A percentile compares a stretch with the other conserved stretches of the same genome.
Evolutionary conservation across 306 rosid species (phyloP).

Genomic region (Castanopsis chinensis): DNA sequence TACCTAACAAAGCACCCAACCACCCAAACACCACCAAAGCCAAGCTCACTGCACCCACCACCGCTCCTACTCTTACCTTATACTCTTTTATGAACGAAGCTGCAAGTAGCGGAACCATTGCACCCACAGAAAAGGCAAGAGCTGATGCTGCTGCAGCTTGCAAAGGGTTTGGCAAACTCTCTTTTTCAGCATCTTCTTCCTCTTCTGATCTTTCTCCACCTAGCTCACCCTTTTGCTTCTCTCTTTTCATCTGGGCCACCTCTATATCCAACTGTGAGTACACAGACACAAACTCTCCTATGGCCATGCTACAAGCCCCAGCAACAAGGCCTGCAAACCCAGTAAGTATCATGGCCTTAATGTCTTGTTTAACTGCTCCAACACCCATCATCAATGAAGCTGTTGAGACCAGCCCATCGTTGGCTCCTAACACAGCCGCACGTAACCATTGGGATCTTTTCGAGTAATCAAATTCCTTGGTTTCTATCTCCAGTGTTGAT

Average conservation of each 20-base stretch:
- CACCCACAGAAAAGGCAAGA: constrained; percentile 78
- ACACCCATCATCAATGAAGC: constrained; percentile 95
- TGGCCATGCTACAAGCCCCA: constrained; percentile 96
- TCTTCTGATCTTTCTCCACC: neutral
- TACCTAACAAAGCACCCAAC: constrained; percentile 73
- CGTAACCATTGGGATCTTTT: constrained; percentile 95
- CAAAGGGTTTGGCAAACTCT: constrained; percentile 68
- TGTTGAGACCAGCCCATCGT: constrained; percentile 88
- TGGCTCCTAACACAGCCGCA: constrained; percentile 89
- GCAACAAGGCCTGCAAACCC: constrained; percentile 91
- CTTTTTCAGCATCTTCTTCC: constrained; percentile 30
- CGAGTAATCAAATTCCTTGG: constrained; percentile 66
- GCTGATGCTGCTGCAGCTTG: constrained; percentile 93
- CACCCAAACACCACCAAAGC: constrained; percentile 75
- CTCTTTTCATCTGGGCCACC: constrained; percentile 67
- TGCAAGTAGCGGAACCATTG: constrained; percentile 80
- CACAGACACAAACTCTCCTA: constrained; percentile 92
- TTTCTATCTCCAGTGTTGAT: constrained; percentile 34
- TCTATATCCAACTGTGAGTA: constrained; percentile 85
- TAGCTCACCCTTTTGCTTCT: constrained; percentile 22
- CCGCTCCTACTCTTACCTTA: constrained; percentile 52
- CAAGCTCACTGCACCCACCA: constrained; percentile 62
- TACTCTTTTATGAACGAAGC: constrained; percentile 75
- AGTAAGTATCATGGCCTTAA: constrained; percentile 76
- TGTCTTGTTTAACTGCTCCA: constrained; percentile 82